These are phyloP conservation scores for Trichoderma sp. DNA, from an alignment of 2,329 filamentous ascomycete genomes.

Conservation along the genomic window DNA sequence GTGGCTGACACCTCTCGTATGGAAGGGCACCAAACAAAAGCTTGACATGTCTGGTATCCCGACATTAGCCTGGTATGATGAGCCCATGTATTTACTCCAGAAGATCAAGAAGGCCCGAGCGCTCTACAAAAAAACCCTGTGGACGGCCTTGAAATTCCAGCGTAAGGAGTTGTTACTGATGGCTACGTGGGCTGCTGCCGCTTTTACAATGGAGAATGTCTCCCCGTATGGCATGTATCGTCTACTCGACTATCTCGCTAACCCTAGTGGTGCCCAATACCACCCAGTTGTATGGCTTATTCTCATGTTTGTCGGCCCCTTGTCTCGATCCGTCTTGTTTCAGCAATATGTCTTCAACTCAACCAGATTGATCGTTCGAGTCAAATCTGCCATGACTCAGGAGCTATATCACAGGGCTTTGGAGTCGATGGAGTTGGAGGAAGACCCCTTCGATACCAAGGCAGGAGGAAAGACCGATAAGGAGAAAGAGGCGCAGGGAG, in stretches of 20 bases:
- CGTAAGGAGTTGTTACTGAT: constrained; percentile 47
- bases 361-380: constrained; percentile 56
- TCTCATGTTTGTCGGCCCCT: constrained; percentile 54
- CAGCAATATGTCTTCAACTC: constrained; percentile 61
- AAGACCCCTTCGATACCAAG: constrained; percentile 48
- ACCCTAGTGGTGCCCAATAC: constrained; percentile 46
- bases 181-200: constrained; percentile 42
- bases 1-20: constrained; percentile 52
- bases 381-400: constrained; percentile 59
- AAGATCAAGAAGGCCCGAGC: constrained; percentile 46
- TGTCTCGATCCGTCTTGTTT: constrained; percentile 50
- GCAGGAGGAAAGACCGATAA: constrained; percentile 19
- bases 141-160: constrained; percentile 48
- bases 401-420: constrained; percentile 59
- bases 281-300: constrained; percentile 56
- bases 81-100: constrained; percentile 50
- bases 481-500: constrained; percentile 31
- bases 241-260: constrained; percentile 52
- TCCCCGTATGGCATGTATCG: constrained; percentile 57
- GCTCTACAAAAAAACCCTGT: constrained; percentile 46
- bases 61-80: constrained; percentile 56
- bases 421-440: constrained; percentile 57
- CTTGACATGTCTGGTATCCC: constrained; percentile 52
- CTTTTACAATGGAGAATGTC: constrained; percentile 50
- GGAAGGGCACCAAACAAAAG: constrained; percentile 47